Conservation (phyloP, 495 filamentous ascomycete species). For the Aspergillus diversus region DNA sequence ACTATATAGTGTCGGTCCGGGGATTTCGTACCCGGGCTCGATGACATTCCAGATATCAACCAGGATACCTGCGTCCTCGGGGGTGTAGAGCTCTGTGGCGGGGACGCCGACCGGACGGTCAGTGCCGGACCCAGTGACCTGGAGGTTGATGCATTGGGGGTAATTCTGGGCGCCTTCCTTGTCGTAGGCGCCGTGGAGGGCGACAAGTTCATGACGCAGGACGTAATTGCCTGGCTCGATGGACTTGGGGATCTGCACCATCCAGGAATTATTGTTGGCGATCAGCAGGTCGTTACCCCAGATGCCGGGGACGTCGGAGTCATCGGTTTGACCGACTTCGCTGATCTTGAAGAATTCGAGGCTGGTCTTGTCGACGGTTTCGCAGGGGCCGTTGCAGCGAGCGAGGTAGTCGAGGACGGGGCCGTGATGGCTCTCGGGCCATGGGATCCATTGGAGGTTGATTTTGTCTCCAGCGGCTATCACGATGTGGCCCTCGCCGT, state of each 20-base stretch:
- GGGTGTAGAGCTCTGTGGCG: constrained; percentile 59
- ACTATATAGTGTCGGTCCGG: constrained; percentile 45
- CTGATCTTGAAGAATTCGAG: constrained; percentile 74
- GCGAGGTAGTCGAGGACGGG: constrained; percentile 72
- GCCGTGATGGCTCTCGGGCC: constrained; percentile 64
- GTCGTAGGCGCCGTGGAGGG: constrained; percentile 59
- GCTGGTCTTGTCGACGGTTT: constrained; percentile 55
- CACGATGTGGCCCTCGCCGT: constrained; percentile 48
- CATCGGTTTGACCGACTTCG: constrained; percentile 55
- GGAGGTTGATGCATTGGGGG: constrained; percentile 70
- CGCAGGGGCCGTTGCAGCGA: constrained; percentile 62
- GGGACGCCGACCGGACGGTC: constrained; percentile 52
- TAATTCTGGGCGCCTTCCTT: constrained; percentile 68
- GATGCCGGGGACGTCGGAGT: constrained; percentile 46
- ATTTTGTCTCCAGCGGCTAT: constrained; percentile 54
- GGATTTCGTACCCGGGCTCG: constrained; percentile 45
- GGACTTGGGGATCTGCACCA: constrained; percentile 62
- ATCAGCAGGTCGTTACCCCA: constrained; percentile 66
- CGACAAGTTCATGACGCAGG: constrained; percentile 73
- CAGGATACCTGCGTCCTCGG: constrained; percentile 57
- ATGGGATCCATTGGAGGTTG: constrained; percentile 59
- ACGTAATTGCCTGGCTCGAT: constrained; percentile 69
- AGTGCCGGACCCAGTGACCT: constrained; percentile 62
- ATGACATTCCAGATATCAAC: constrained; percentile 58
- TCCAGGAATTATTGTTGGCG: constrained; percentile 63